Conservation (phyloP, 1,284 basidiomycete species). For the Ganoderma boninense region DNA sequence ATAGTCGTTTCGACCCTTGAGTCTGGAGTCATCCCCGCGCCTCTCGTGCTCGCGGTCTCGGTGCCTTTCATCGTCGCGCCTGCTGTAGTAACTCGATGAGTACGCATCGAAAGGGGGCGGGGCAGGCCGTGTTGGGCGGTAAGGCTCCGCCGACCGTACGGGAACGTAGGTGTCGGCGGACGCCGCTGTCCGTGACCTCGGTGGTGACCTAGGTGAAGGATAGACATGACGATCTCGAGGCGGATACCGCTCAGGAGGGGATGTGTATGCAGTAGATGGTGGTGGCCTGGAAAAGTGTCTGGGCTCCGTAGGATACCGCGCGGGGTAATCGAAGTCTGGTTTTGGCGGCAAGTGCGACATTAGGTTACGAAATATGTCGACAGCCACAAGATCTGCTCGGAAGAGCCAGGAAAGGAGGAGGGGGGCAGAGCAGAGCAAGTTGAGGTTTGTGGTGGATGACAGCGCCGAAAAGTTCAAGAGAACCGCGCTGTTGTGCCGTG, state of each 20-base stretch:
- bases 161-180: constrained; percentile 37
- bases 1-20: constrained; percentile 27
- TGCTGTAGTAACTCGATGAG: constrained; percentile 25
- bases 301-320: constrained; percentile 37
- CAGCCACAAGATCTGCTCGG: not conserved
- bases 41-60: constrained; percentile 37
- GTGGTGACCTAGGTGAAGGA: constrained; percentile 34
- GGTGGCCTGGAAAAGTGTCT: constrained; percentile 34
- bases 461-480: constrained; percentile 18
- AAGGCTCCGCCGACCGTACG: constrained; percentile 29
- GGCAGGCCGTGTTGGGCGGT: constrained; percentile 27
- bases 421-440: not conserved
- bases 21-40: constrained; percentile 30
- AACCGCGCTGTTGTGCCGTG: constrained; percentile 30
- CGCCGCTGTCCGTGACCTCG: constrained; percentile 29
- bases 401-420: not conserved
- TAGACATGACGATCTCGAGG: constrained; percentile 37
- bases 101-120: constrained; percentile 32
- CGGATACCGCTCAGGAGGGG: constrained; percentile 30
- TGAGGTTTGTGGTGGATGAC: constrained; percentile 12
- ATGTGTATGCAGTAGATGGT: constrained; percentile 20
- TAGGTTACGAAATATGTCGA: not conserved
- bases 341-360: constrained; percentile 45
- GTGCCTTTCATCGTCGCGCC: constrained; percentile 37
- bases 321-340: constrained; percentile 43